Evolutionary conservation across 192 early-diverging fungal genomes (phyloP).

Genomic region (Obelidium mucronatum): DNA sequence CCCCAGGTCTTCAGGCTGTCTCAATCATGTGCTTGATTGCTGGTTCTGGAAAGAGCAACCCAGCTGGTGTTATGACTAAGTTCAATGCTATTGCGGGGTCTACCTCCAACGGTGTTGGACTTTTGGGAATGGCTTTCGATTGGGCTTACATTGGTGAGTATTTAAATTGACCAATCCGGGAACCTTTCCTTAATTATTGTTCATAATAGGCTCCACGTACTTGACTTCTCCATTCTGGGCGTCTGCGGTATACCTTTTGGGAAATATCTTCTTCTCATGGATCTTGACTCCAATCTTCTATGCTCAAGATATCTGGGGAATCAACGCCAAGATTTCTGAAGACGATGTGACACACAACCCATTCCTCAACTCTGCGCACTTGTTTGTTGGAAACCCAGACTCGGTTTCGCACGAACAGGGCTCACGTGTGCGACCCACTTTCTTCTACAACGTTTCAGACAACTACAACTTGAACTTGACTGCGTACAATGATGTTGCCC

Average conservation of each 20-base stretch:
- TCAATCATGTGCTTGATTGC: conserved; percentile 30
- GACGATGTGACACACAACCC: conserved; percentile 8
- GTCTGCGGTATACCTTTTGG: not conserved
- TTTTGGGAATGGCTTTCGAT: conserved; percentile 32
- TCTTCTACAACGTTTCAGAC: conserved; percentile 22
- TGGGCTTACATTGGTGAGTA: conserved; percentile 5
- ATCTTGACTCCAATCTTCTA: conserved; percentile 1
- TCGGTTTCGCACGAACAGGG: conserved; percentile 5
- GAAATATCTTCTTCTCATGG: conserved; percentile 18
- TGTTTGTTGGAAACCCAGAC: conserved; percentile 27
- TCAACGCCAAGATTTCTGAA: conserved; percentile 11
- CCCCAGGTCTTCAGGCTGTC: conserved; percentile 1
- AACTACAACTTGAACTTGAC: conserved; percentile 37
- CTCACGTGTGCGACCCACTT: conserved; percentile 7
- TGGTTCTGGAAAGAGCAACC: not conserved
- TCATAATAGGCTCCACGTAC: not conserved
- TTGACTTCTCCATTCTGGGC: conserved; percentile 35
- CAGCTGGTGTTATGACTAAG: not conserved
- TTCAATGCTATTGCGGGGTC: conserved; percentile 27
- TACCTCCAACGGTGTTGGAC: conserved; percentile 29
- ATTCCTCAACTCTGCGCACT: conserved; percentile 11
- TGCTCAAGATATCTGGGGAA: not conserved
- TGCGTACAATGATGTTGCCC: conserved; percentile 34
- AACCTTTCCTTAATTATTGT: no score
- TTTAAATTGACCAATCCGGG: no score